Evolutionary conservation across 768 basidiomycete genomes (phyloP).

Genomic region (Leccinum imitatum): DNA sequence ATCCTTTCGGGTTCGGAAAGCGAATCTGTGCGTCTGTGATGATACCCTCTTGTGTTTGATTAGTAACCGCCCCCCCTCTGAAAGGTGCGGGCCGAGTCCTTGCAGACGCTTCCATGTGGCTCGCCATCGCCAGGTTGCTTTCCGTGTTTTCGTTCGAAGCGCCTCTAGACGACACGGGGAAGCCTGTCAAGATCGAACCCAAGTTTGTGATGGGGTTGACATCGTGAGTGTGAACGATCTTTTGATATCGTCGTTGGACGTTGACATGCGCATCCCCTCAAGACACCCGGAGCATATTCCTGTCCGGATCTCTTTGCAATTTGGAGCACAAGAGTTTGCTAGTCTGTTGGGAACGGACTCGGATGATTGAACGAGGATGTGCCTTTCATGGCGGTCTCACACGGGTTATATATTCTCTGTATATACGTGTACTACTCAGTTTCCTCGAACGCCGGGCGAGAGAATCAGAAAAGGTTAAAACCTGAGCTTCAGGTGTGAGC

Average conservation of each 20-base stretch:
- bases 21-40: constrained; percentile 7
- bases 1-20: neutral
- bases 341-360: neutral
- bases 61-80: too few relatives aligned
- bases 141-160: constrained; percentile 8
- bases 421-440: neutral
- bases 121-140: constrained; percentile 4
- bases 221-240: neutral
- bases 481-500: too few relatives aligned
- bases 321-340: neutral
- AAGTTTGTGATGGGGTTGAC: constrained; percentile 4
- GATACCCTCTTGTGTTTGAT: too few relatives aligned
- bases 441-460: too few relatives aligned
- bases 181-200: constrained; percentile 1
- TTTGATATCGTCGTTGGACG: neutral
- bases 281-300: constrained; percentile 4
- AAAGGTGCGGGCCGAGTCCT: constrained; percentile 6
- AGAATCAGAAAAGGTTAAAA: fast-evolving
- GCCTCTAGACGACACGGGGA: constrained; percentile 5
- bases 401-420: neutral
- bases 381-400: too few relatives aligned
- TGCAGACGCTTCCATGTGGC: constrained; percentile 5
- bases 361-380: neutral
- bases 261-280: too few relatives aligned
- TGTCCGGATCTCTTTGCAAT: neutral